Conservation (phyloP, 2,329 filamentous ascomycete species). For the Penicillium sp. region DNA sequence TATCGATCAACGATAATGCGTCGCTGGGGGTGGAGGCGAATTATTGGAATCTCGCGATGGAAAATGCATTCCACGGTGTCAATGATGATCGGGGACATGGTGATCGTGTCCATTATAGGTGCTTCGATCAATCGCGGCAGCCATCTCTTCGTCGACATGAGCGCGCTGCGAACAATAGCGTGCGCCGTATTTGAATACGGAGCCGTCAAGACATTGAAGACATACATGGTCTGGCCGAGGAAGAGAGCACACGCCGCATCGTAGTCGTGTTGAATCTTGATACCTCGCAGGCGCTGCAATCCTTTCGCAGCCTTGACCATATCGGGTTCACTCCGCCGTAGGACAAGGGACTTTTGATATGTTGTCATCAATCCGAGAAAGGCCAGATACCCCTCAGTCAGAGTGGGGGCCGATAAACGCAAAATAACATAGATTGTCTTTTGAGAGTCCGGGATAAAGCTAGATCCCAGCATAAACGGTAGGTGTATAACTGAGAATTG, state of each 20-base stretch:
- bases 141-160: constrained; percentile 32
- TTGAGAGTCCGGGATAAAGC: constrained; percentile 19
- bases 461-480: constrained; percentile 23
- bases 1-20: constrained; percentile 31
- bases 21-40: constrained; percentile 23
- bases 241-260: constrained; percentile 27
- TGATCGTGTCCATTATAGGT: constrained; percentile 31
- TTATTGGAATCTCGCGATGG: constrained; percentile 33
- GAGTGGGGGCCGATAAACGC: constrained; percentile 16
- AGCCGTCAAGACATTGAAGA: constrained; percentile 32
- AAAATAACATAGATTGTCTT: constrained; percentile 20
- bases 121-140: constrained; percentile 23
- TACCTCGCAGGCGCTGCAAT: constrained; percentile 20
- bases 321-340: constrained; percentile 21
- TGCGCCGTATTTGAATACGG: constrained; percentile 24
- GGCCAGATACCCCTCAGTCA: constrained; percentile 26
- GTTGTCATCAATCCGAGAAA: constrained; percentile 25
- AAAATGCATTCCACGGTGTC: constrained; percentile 35
- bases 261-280: constrained; percentile 21
- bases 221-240: constrained; percentile 31
- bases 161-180: constrained; percentile 29
- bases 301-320: constrained; percentile 23
- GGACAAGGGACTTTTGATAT: constrained; percentile 23
- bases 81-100: constrained; percentile 32
- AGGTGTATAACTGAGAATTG: constrained; percentile 23